These are phyloP conservation scores for Penicillium sp. DNA, from an alignment of 2,329 filamentous ascomycete species.

Conservation along the genomic window DNA sequence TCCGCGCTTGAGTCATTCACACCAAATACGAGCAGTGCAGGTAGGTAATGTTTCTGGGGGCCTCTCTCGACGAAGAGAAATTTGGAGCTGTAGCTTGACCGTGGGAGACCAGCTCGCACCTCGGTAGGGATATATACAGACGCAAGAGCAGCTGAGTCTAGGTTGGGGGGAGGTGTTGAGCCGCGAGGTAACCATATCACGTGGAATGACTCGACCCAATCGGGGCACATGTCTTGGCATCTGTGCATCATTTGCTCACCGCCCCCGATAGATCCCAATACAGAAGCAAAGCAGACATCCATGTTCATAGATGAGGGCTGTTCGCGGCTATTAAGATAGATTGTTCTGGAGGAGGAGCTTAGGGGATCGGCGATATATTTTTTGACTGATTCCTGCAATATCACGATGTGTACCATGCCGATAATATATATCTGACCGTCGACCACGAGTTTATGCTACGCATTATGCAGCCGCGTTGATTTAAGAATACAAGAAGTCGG, in stretches of 20 bases:
- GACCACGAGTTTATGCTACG: too few relatives aligned
- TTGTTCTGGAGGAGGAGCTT: too few relatives aligned
- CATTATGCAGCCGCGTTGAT: too few relatives aligned
- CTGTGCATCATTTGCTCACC: neutral
- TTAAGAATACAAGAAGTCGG: too few relatives aligned
- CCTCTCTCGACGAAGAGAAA: neutral
- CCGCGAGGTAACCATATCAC: slow-evolving; percentile 4
- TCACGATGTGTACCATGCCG: too few relatives aligned
- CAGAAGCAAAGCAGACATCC: neutral
- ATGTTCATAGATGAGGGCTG: too few relatives aligned
- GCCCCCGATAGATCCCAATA: neutral
- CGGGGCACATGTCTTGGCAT: neutral
- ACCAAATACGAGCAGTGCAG: neutral
- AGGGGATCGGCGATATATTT: too few relatives aligned
- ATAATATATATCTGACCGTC: too few relatives aligned
- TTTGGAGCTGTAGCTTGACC: neutral
- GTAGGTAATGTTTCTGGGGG: too few relatives aligned
- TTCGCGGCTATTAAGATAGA: too few relatives aligned
- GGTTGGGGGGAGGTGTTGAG: neutral
- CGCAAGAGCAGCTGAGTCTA: neutral
- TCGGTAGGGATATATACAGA: neutral
- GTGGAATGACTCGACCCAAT: neutral
- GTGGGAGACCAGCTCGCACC: slow-evolving; percentile 6
- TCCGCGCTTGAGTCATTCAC: neutral
- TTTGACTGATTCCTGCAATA: too few relatives aligned